These are phyloP conservation scores for Globisporangium solare DNA, from an alignment of 352 stramenopile species.

Conservation along the genomic window DNA sequence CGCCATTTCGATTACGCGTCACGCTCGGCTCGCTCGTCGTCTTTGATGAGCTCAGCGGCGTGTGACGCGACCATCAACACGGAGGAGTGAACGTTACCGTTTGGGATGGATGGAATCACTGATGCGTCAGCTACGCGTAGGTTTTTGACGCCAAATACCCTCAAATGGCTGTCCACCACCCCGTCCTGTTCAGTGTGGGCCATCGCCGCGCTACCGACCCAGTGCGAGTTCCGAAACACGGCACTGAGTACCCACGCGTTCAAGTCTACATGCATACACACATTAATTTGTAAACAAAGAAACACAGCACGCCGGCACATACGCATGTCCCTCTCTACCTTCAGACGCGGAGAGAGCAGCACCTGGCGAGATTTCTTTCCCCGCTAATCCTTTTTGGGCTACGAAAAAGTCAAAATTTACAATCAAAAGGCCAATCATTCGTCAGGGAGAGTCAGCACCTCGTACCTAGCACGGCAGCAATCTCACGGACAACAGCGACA, in stretches of 20 bases:
- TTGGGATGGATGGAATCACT: conserved; percentile 63
- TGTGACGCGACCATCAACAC: conserved; percentile 66
- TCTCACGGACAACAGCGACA: conserved; percentile 52
- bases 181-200: conserved; percentile 27
- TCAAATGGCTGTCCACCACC: conserved; percentile 55
- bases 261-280: conserved; percentile 27
- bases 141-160: conserved; percentile 55
- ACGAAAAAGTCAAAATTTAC: neutral
- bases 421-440: neutral
- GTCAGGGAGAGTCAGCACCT: neutral
- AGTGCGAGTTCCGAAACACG: conserved; percentile 82
- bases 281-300: conserved; percentile 7
- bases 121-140: conserved; percentile 65
- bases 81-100: conserved; percentile 71
- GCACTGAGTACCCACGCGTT: conserved; percentile 57
- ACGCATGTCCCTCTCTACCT: conserved; percentile 21
- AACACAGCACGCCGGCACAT: conserved; percentile 13
- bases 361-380: conserved; percentile 39
- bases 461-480: conserved; percentile 40
- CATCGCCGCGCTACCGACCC: conserved; percentile 81
- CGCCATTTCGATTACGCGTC: neutral
- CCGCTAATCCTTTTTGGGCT: conserved; percentile 41
- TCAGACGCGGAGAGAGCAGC: conserved; percentile 18
- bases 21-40: conserved; percentile 19
- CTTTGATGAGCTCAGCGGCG: conserved; percentile 35